Evolutionary conservation across 345 rosid genomes (phyloP), one percentile per base, ranked within the genome.

Genomic region (Pugionium dolabratum): DNA sequence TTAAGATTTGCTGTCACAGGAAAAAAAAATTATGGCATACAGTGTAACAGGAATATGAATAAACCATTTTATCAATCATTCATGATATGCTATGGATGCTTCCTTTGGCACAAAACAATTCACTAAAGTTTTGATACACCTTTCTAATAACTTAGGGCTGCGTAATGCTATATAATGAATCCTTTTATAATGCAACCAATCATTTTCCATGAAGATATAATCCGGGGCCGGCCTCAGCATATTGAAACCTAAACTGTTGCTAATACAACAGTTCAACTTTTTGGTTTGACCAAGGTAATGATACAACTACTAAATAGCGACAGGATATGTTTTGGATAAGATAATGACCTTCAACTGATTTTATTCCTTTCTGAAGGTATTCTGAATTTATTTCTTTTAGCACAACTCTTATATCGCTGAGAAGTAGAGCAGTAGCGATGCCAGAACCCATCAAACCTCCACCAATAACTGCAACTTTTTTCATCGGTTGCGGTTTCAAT

Each of bases 361-460:
- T 86, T 57, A 81, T 72, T 61, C 96, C 98, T 75, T 84, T 90
- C 67, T 32, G 81, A 64, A 93, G 95, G 78, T 88, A 93, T 43
- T 88, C 96, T 34, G 91, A 45, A 73, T 85, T 90, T 51, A 93
- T 66, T 85, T 93, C 98, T 80, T 93, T 93, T 37, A 93, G 92
- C 58, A 90, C 72, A 72, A 93, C 98, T 66, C 58, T 68, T 54
- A 79, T 83, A 75, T 86, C 82, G 83, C 83, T 71, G 70, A 83
- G 8, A 52, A 93, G 75, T 50, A 88, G 84, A 49, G 90, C 93
- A 0, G 98, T 87, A 72, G 95, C 87, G 52, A 92, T 92, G 78
- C 97, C 98, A 76, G 95, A 89, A 69, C 98, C 98, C 97, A 93
- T 93, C 45, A 93, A 80, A 60, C 98, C 98, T 72, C 98, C 97